A percentile compares a stretch with the other conserved stretches of the same genome.
Evolutionary conservation across 2,329 filamentous ascomycete genomes (phyloP).

Genomic region (Ophidiomyces ophidiicola): DNA sequence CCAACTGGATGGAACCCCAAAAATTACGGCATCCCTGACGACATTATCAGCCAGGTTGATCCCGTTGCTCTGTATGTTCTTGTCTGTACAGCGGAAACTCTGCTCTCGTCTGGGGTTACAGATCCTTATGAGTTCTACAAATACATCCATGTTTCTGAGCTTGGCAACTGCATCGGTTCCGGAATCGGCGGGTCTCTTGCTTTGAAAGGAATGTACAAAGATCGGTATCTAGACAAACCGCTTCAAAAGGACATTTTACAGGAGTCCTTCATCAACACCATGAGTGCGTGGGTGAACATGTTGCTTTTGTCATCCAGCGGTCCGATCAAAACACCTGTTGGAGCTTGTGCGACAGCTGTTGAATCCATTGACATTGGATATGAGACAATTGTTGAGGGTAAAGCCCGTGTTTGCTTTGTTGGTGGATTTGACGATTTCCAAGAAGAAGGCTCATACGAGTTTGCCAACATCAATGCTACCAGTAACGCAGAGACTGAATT

Average conservation of each 20-base stretch:
- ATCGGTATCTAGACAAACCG: slow-evolving; percentile 90
- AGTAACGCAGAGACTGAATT: slow-evolving; percentile 97
- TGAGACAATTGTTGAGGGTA: slow-evolving; percentile 96
- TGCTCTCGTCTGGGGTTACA: slow-evolving; percentile 87
- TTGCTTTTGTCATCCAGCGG: slow-evolving; percentile 90
- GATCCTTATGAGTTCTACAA: slow-evolving; percentile 99
- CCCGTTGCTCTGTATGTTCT: slow-evolving; percentile 92
- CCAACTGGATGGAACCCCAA: slow-evolving; percentile 96
- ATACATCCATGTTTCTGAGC: slow-evolving; percentile 94
- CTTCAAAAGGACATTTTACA: slow-evolving; percentile 98
- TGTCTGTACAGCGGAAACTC: slow-evolving; percentile 81
- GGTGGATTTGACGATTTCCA: slow-evolving; percentile 99
- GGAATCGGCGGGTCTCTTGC: slow-evolving; percentile 93
- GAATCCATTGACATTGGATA: slow-evolving; percentile 97
- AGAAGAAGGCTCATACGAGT: slow-evolving; percentile 97
- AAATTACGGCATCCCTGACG: slow-evolving; percentile 89
- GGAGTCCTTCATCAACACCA: slow-evolving; percentile 99
- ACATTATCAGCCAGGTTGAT: slow-evolving; percentile 95
- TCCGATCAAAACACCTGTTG: slow-evolving; percentile 95
- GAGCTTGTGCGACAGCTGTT: slow-evolving; percentile 91
- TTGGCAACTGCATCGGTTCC: slow-evolving; percentile 96
- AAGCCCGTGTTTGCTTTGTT: slow-evolving; percentile 92
- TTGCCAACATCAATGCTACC: slow-evolving; percentile 99
- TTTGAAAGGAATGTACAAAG: slow-evolving; percentile 94
- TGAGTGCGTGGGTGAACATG: slow-evolving; percentile 99